A percentile compares a stretch with the other conserved stretches of the same genome.
These are phyloP conservation scores for Anthracocystis panici-leucophaei DNA, from an alignment of 1,284 basidiomycete species.

Conservation along the genomic window DNA sequence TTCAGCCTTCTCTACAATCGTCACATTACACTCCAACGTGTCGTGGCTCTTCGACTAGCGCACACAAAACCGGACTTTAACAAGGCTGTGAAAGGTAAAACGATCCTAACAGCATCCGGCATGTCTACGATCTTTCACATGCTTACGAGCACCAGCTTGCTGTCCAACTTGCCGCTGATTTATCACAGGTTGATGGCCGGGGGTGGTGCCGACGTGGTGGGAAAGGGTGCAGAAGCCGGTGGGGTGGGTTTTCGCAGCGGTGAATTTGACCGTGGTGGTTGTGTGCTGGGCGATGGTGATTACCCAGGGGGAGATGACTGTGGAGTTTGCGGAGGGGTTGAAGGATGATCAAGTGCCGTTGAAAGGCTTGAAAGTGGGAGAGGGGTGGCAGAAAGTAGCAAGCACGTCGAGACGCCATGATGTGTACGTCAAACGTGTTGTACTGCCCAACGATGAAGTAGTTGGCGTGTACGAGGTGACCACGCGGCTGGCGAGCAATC, in stretches of 20 bases:
- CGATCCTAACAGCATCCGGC: slow-evolving; percentile 9
- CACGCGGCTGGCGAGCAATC: slow-evolving; percentile 14
- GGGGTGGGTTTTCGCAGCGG: slow-evolving; percentile 18
- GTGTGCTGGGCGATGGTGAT: slow-evolving; percentile 28
- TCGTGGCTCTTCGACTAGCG: slow-evolving; percentile 7
- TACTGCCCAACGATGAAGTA: neutral
- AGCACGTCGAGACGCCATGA: slow-evolving; percentile 28
- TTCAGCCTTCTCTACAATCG: slow-evolving; percentile 11
- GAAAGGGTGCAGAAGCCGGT: neutral
- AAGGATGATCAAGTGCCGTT: slow-evolving; percentile 8
- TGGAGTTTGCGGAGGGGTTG: slow-evolving; percentile 9
- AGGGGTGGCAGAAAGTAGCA: slow-evolving; percentile 13
- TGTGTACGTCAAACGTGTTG: slow-evolving; percentile 14
- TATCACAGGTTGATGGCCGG: neutral
- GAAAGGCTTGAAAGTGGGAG: neutral
- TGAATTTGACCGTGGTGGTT: slow-evolving; percentile 14
- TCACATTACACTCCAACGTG: slow-evolving; percentile 18
- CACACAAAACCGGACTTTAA: neutral
- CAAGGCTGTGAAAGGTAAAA: neutral
- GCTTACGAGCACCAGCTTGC: slow-evolving; percentile 2
- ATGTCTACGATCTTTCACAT: slow-evolving; percentile 23
- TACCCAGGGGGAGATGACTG: slow-evolving; percentile 17
- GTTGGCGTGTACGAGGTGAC: slow-evolving; percentile 15
- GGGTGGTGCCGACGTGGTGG: neutral
- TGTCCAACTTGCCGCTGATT: slow-evolving; percentile 15